These are phyloP conservation scores for Plantago elongata DNA, from an alignment of 257 asterid species.

Conservation along the genomic window DNA sequence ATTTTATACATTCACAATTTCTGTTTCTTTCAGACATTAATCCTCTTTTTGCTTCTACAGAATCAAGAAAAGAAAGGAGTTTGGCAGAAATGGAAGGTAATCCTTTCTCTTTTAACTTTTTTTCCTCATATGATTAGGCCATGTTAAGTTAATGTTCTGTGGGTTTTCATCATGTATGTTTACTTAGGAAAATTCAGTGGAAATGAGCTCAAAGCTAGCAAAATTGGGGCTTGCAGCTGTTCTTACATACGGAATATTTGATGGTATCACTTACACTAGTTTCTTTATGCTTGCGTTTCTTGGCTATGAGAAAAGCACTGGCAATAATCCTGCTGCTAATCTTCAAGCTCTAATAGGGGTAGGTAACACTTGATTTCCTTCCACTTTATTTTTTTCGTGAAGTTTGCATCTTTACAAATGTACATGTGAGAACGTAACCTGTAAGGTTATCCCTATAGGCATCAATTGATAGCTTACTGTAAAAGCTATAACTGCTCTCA, in stretches of 20 bases:
- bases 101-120: too few relatives aligned
- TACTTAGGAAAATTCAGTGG: conserved; percentile 33
- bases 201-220: conserved; percentile 38
- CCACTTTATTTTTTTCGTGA: neutral
- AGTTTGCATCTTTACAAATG: neutral
- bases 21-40: neutral
- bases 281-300: conserved; percentile 45
- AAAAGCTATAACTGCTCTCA: too few relatives aligned
- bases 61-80: conserved; percentile 26
- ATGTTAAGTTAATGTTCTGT: neutral
- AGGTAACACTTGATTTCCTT: conserved; percentile 20
- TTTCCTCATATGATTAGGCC: too few relatives aligned
- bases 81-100: conserved; percentile 46
- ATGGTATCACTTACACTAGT: conserved; percentile 44
- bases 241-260: conserved; percentile 44
- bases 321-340: conserved; percentile 48
- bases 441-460: too few relatives aligned
- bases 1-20: neutral
- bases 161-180: conserved; percentile 1
- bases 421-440: too few relatives aligned
- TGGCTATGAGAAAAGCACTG: conserved; percentile 40
- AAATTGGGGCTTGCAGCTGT: conserved; percentile 42
- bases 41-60: conserved; percentile 7
- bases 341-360: conserved; percentile 41
- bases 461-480: too few relatives aligned